Evolutionary conservation across 208 protist genomes (phyloP).

Genomic region (Herpetomonas tarakana): DNA sequence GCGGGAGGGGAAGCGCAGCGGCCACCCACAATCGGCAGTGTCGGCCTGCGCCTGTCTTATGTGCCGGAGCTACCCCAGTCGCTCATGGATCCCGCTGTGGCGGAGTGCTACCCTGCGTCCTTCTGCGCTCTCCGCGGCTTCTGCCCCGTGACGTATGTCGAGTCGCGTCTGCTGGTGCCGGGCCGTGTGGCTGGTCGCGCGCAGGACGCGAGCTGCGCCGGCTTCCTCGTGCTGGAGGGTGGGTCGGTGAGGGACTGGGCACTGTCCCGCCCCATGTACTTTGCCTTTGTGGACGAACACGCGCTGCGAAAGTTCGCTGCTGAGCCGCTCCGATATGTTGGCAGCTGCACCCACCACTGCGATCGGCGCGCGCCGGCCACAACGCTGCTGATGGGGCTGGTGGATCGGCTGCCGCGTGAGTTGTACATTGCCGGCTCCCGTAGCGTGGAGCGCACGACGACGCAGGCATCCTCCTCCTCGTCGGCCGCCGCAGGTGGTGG

Average conservation of each 20-base stretch:
- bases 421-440: conserved; percentile 81
- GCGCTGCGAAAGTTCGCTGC: conserved; percentile 42
- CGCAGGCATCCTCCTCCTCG: neutral
- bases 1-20: conserved; percentile 21
- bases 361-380: conserved; percentile 34
- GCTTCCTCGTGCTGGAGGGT: conserved; percentile 55
- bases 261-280: conserved; percentile 32
- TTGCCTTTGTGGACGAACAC: conserved; percentile 39
- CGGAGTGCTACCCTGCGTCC: conserved; percentile 46
- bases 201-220: conserved; percentile 16
- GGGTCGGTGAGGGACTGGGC: conserved; percentile 11
- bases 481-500: neutral
- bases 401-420: conserved; percentile 60
- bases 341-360: conserved; percentile 28
- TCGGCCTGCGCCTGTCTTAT: conserved; percentile 36
- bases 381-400: conserved; percentile 54
- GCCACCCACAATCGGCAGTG: conserved; percentile 11
- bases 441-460: conserved; percentile 22
- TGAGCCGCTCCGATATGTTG: conserved; percentile 44
- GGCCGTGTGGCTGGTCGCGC: conserved; percentile 12
- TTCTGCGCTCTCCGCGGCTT: conserved; percentile 56
- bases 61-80: conserved; percentile 29
- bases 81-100: conserved; percentile 25
- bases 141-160: conserved; percentile 50
- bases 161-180: conserved; percentile 35